Evolutionary conservation across 805 yeast genomes (phyloP), one percentile per base, ranked within the genome.

Genomic region (Candida schatavii): DNA sequence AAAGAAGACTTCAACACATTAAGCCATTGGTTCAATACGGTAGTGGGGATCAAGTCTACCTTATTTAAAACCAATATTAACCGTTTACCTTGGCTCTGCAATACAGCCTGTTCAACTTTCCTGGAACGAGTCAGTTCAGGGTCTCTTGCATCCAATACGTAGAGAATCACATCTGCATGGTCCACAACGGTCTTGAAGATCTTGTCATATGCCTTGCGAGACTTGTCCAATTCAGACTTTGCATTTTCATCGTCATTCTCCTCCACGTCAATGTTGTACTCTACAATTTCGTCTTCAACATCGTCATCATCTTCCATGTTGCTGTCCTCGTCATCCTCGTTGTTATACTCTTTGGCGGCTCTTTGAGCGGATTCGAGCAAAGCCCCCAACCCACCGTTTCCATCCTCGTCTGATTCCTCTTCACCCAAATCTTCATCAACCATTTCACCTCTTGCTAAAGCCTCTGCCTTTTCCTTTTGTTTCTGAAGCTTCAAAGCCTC

Each of bases 101-200:
- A 67, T 35, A 93, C 88, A 2, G 95, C 87, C 60, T 88, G 85
- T 71, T 93, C 99, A 32, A 93, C 90, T 59, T 81, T 88, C 60
- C 82, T 80, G 6, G 97, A 89, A 58, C 99, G 80, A 2, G 98
- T 91, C 15, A 88, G 83, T 63, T 88, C 96, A 42, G 99, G 99
- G 64, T 93, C 97, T 64, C 99, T 83, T 1, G 99, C 96, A 66
- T 91, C 99, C 57, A 91, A 70, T n/a, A 91, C 97, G 57, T 93
- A 91, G 42, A 90, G 72, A 15, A 91, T 73, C 41, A 91, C 96
- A 61, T 91, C 99, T 2, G 97, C 74, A 18, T 89, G 85, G 46
- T 89, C 97, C 18, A 93, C 90, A 28, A 93, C 97, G 13, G 89
- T 76, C 64, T 89, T 90, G 75, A 90, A 91, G 45, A 91, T 81